Evolutionary conservation across 2,329 filamentous ascomycete genomes (phyloP), one percentile per base, ranked within the genome.

Genomic region (Hypomyces perniciosus): DNA sequence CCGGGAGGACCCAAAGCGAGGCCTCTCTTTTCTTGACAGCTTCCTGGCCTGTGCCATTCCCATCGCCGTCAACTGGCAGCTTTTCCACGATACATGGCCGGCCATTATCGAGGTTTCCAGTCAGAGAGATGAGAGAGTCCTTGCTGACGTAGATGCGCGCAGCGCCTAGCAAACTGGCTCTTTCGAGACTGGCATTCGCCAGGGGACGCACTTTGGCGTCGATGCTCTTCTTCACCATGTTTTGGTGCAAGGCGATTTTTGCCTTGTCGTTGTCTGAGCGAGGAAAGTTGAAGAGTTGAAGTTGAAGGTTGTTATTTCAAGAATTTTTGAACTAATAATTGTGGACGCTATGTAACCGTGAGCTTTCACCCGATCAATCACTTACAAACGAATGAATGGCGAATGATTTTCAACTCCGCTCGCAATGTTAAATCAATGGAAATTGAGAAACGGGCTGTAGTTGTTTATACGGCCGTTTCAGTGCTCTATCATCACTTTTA

Each of bases 121-220:
- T 74, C 1, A 77, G 59, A 4, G 73, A 68, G 12, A 76, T 68
- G 41, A 76, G 66, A 1, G 72, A 65, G 27, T 76, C 73, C 50
- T 71, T 74, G 63, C 69, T 74, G 56, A 77, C 65, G 56, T 77
- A 77, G 51, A 77, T 61, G 27, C 73, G 70, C 1, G 72, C 72
- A 2, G 74, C 74, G 46, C 74, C 73, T 8, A 64, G 54, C 4
- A 73, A 65, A 40, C 65, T 70, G 27, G 70, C 60, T 46, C 72
- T 74, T 43, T 74, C 71, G 26, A 71, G 66, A 38, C 65, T 68
- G 26, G 65, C 61, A 52, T 71, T 73, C 48, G 69, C 63, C 41
- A 74, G 56, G 2, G 72, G 71, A 26, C 72, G 65, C 10, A 74
- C 68, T 56, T 71, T 74, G 54, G 62, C 69, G 42, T 70, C 63